Conservation (phyloP, 1,284 basidiomycete genomes). For the Xerocomus nothofagi region DNA sequence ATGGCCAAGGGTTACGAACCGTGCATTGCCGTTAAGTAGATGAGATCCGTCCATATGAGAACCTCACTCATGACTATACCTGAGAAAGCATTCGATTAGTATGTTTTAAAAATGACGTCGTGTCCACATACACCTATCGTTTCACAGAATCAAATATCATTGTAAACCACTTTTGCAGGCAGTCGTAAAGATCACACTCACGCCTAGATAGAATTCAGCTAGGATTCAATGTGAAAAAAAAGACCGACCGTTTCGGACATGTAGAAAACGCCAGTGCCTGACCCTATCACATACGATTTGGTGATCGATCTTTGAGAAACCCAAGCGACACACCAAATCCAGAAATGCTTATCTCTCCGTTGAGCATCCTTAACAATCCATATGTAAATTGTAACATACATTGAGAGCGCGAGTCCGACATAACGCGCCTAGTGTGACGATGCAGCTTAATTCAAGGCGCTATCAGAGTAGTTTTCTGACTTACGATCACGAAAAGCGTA, state of each 20-base stretch:
- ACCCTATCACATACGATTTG: background rate
- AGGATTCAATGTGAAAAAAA: background rate
- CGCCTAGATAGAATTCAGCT: conserved; percentile 4
- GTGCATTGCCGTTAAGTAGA: conserved; percentile 1
- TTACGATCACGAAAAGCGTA: conserved; percentile 9
- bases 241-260: conserved; percentile 4
- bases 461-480: background rate
- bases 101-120: background rate
- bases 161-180: background rate
- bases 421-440: conserved; percentile 5
- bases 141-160: background rate
- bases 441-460: background rate
- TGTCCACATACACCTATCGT: conserved; percentile 3
- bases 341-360: background rate
- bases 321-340: conserved; percentile 1
- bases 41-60: background rate
- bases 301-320: background rate
- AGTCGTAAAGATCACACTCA: background rate
- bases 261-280: background rate
- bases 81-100: background rate
- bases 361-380: background rate
- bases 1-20: conserved; percentile 5
- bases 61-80: background rate
- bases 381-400: conserved; percentile 1
- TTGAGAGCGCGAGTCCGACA: conserved; percentile 3